Evolutionary conservation across 2,329 filamentous ascomycete species (phyloP), one percentile per base, ranked within the genome.

Genomic region (Whalleya microplaca): DNA sequence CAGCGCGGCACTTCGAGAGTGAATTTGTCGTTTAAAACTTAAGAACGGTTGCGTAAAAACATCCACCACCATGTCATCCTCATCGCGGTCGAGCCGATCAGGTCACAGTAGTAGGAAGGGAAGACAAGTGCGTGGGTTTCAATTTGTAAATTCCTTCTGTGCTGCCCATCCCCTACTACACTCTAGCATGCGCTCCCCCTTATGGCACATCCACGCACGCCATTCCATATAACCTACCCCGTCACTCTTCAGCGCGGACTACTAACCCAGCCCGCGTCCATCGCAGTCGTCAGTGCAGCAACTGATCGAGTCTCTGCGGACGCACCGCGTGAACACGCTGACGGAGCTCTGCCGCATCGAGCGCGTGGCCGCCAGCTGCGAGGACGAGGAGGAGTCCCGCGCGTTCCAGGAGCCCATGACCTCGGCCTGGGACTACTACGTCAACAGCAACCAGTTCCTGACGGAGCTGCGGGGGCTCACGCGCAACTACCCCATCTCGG

Each of bases 321-420:
- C 83, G 0, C 87, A 89, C 66, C 83, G 84, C n/a, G 78, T 91
- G 70, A 92, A 91, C 69, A 91, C 89, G 0, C 78, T 92, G 19
- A 87, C 85, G 0, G 88, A 90, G 60, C 82, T 92, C 23, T 86
- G 88, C 62, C 85, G 87, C 16, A 86, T 91, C 64, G 89, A 92
- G 70, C 83, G 84, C 53, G 78, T 84, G 3, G 86, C 89, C 21
- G 83, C 85, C 2, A 72, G 77, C 2, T 80, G 84, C 56, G 79
- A 84, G 29, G 77, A 80, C 41, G 78, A 84, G 43, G 83, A 85
- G 51, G 83, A 89, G 45, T 81, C 82, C 14, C 80, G 81, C 23
- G 78, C 78, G 2, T 83, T 85, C 60, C 82, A 84, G 67, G 74
- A 73, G 5, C 85, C 88, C 10, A 88, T 92, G 85, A 89, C 87